Evolutionary conservation across 768 basidiomycete genomes (phyloP).

Genomic region (Cystobasidium tubakii): DNA sequence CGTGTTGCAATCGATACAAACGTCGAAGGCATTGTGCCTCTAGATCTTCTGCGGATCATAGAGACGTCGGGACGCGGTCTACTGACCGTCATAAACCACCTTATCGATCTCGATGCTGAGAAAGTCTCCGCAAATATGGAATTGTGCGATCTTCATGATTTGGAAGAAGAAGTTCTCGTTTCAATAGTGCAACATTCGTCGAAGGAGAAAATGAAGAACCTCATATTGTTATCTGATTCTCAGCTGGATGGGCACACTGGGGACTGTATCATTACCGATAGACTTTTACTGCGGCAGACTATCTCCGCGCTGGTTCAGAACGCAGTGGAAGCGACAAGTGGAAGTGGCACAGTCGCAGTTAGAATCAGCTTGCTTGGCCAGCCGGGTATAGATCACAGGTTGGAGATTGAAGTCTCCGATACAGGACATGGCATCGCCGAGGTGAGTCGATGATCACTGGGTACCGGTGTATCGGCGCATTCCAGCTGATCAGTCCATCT

Average conservation of each 20-base stretch:
- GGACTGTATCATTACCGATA: slow-evolving; percentile 5
- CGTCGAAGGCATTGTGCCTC: not conserved
- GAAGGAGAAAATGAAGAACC: not conserved
- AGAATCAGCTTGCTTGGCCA: not conserved
- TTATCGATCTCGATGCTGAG: slow-evolving; percentile 11
- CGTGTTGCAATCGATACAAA: not conserved
- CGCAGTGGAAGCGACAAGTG: slow-evolving; percentile 15
- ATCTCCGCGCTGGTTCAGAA: slow-evolving; percentile 14
- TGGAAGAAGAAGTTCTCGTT: slow-evolving; percentile 12
- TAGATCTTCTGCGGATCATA: slow-evolving; percentile 16
- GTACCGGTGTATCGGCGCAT: too few species aligned
- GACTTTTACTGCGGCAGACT: not conserved
- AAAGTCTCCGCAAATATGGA: not conserved
- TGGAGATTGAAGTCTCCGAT: slow-evolving; percentile 3
- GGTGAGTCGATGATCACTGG: not conserved
- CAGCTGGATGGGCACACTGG: not conserved
- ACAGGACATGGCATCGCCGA: not conserved
- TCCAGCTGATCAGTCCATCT: not conserved
- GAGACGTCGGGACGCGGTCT: slow-evolving; percentile 20
- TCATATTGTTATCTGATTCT: not conserved
- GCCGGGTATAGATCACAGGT: not conserved
- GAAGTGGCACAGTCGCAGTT: not conserved
- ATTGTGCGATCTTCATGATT: slow-evolving; percentile 4
- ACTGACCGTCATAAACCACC: slow-evolving; percentile 22
- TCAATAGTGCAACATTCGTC: slow-evolving; percentile 17